Conservation (phyloP, 106 monocot species). For the Allium fistulosum region DNA sequence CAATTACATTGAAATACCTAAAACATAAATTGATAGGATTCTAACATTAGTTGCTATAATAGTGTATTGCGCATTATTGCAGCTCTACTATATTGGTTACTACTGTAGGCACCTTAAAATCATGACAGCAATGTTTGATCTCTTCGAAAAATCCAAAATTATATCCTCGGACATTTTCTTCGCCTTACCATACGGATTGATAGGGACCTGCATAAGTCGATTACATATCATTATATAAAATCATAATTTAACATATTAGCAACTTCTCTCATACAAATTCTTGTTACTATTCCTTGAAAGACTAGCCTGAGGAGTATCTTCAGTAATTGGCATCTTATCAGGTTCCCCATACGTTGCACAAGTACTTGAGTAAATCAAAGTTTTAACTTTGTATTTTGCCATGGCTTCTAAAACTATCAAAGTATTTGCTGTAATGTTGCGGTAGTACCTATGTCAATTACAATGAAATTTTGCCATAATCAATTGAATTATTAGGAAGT, state of each 20-base stretch:
- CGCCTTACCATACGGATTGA: constrained; percentile 57
- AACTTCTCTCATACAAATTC: too few relatives aligned
- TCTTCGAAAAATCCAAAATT: constrained; percentile 45
- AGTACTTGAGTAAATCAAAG: constrained; percentile 47
- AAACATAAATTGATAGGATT: too few relatives aligned
- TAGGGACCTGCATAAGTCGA: constrained; percentile 26
- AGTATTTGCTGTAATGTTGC: constrained; percentile 46
- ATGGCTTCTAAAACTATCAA: constrained; percentile 39
- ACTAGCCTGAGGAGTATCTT: constrained; percentile 22
- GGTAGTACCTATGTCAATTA: constrained; percentile 18
- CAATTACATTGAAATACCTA: too few relatives aligned
- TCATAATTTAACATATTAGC: too few relatives aligned
- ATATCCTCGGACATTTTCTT: constrained; percentile 68
- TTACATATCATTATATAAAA: too few relatives aligned
- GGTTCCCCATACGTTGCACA: constrained; percentile 58
- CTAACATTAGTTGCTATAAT: too few relatives aligned
- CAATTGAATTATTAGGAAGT: too few relatives aligned
- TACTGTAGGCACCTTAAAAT: constrained; percentile 44
- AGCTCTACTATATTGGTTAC: too few relatives aligned
- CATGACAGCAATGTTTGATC: constrained; percentile 36
- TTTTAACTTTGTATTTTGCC: constrained; percentile 28
- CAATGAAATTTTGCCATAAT: too few relatives aligned
- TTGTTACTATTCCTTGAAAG: too few relatives aligned
- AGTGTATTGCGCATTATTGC: too few relatives aligned
- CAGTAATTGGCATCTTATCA: constrained; percentile 54